These are phyloP conservation scores for Nadsonia fulvescens DNA, from an alignment of 805 yeast species.

Conservation along the genomic window DNA sequence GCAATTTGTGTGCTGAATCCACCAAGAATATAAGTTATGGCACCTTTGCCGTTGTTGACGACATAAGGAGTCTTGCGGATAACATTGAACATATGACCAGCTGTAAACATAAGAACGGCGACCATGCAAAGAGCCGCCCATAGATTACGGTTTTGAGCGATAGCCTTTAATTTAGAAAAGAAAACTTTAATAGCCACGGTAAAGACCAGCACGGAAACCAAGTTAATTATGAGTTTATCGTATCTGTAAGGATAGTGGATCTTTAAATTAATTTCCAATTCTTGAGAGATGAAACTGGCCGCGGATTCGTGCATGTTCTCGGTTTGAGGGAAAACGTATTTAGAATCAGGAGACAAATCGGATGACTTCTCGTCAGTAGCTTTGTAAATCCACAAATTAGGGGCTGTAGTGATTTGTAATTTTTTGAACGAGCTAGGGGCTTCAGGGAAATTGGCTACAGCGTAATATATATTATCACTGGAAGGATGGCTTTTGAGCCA, in stretches of 20 bases:
- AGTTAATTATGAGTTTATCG: slow-evolving; percentile 7
- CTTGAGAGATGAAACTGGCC: slow-evolving; percentile 7
- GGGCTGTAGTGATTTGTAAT: slow-evolving; percentile 52
- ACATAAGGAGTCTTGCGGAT: slow-evolving; percentile 53
- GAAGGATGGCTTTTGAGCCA: slow-evolving; percentile 41
- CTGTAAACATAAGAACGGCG: slow-evolving; percentile 47
- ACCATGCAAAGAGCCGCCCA: slow-evolving; percentile 64
- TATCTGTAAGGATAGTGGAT: slow-evolving; percentile 19
- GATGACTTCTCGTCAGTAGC: slow-evolving; percentile 25
- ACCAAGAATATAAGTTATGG: slow-evolving; percentile 32
- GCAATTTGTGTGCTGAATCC: slow-evolving; percentile 71
- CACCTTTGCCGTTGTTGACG: slow-evolving; percentile 24
- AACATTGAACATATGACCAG: slow-evolving; percentile 88
- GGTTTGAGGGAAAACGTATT: slow-evolving; percentile 15
- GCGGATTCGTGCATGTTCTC: slow-evolving; percentile 12
- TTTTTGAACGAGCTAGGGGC: slow-evolving; percentile 33
- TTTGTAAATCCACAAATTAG: slow-evolving; percentile 46
- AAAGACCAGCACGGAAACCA: slow-evolving; percentile 6
- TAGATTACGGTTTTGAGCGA: slow-evolving; percentile 33
- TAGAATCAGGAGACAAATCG: slow-evolving; percentile 14
- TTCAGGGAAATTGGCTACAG: slow-evolving; percentile 51
- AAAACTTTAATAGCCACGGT: slow-evolving; percentile 6
- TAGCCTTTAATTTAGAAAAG: slow-evolving; percentile 19
- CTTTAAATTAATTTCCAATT: slow-evolving; percentile 13
- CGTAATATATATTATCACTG: slow-evolving; percentile 43